These are phyloP conservation scores for Salix viminalis DNA, from an alignment of 345 rosid genomes.

Conservation along the genomic window DNA sequence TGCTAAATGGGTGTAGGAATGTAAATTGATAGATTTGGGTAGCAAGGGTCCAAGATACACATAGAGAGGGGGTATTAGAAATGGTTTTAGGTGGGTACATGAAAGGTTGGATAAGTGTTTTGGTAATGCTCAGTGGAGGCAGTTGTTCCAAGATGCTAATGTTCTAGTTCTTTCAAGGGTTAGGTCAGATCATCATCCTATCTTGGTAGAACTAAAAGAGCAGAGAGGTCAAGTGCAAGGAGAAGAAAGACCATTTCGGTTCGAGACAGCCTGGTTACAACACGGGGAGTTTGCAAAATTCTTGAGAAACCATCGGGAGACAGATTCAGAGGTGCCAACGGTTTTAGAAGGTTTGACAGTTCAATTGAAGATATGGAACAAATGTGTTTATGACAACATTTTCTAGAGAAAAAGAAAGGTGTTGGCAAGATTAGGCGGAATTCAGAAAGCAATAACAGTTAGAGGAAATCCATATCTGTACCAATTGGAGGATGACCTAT, in stretches of 20 bases:
- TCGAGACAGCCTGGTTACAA: neutral
- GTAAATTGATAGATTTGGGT: too few species aligned
- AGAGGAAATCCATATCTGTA: too few species aligned
- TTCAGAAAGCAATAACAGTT: neutral
- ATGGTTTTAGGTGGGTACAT: neutral
- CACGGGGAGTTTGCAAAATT: neutral
- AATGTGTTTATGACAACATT: neutral
- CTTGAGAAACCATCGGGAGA: neutral
- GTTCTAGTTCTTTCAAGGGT: neutral
- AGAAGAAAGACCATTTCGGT: neutral
- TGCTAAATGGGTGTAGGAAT: neutral
- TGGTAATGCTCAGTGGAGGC: too few species aligned
- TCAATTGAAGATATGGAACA: neutral
- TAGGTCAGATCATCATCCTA: neutral
- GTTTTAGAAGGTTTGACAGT: fast-evolving
- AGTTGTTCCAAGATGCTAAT: neutral
- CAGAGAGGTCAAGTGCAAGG: neutral
- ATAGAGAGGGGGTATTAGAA: neutral
- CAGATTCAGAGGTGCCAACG: neutral
- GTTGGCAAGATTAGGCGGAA: neutral
- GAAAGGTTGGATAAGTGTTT: neutral
- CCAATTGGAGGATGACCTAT: neutral
- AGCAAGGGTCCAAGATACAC: neutral
- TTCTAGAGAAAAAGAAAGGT: neutral
- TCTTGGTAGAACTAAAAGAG: neutral